phyloP scores from a whole-genome alignment of 2,329 filamentous ascomycete genomes.

The Neofusicoccum laricinum region DNA sequence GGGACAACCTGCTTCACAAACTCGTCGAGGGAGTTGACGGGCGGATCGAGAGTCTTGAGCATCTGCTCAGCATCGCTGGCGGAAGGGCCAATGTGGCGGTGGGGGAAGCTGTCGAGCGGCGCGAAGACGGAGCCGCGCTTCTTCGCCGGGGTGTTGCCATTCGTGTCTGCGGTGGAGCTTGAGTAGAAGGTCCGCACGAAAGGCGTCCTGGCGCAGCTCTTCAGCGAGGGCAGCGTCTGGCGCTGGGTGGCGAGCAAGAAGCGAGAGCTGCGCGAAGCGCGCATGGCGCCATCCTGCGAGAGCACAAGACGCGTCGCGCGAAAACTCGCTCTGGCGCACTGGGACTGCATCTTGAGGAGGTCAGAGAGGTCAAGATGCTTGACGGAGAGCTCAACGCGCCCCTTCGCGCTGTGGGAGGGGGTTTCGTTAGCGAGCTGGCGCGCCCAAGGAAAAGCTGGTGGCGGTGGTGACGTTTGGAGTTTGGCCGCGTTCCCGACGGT shows the following conservation, averaged over 20 bases:
- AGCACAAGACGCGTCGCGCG: constrained; percentile 12
- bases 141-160: constrained; percentile 9
- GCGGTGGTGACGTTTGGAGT: constrained; percentile 5
- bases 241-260: not conserved
- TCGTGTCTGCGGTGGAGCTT: constrained; percentile 21
- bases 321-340: constrained; percentile 15
- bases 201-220: not conserved
- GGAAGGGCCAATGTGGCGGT: constrained; percentile 84
- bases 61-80: constrained; percentile 68
- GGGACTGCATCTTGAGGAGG: constrained; percentile 14
- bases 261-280: not conserved
- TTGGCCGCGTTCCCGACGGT: not conserved
- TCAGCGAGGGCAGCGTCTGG: not conserved
- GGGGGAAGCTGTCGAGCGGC: constrained; percentile 65
- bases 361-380: not conserved
- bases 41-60: constrained; percentile 75
- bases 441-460: not conserved
- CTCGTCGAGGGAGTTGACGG: constrained; percentile 69
- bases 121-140: constrained; percentile 27
- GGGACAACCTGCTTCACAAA: constrained; percentile 86
- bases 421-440: not conserved
- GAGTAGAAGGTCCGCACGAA: constrained; percentile 19
- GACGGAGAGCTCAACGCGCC: not conserved
- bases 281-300: constrained; percentile 1
- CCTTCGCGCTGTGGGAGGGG: not conserved